Evolutionary conservation across 495 filamentous ascomycete species (phyloP).

Genomic region (Melanomma pulvis-pyrius): DNA sequence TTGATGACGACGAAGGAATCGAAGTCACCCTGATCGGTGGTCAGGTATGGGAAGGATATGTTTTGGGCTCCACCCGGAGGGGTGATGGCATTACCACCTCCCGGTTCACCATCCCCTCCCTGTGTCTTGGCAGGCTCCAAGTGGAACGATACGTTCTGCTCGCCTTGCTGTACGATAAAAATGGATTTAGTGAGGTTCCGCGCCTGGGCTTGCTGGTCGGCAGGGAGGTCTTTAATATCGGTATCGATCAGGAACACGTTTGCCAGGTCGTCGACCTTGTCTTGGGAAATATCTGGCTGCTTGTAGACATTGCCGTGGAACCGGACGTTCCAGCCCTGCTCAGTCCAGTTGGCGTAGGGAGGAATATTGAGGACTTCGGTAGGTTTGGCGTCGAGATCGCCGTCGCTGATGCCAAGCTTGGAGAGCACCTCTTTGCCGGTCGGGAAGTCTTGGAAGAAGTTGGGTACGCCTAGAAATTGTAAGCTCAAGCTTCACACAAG

Average conservation of each 20-base stretch:
- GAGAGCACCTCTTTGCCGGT: slow-evolving; percentile 61
- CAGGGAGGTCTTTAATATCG: slow-evolving; percentile 60
- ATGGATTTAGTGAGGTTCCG: slow-evolving; percentile 73
- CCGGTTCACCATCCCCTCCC: slow-evolving; percentile 54
- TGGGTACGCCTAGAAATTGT: slow-evolving; percentile 49
- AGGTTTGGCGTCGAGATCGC: slow-evolving; percentile 61
- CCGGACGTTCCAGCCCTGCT: slow-evolving; percentile 71
- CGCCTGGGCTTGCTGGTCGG: slow-evolving; percentile 63
- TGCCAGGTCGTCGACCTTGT: slow-evolving; percentile 66
- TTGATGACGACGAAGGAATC: slow-evolving; percentile 64
- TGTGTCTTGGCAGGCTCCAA: slow-evolving; percentile 58
- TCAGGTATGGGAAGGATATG: slow-evolving; percentile 58
- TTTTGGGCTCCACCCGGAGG: slow-evolving; percentile 59
- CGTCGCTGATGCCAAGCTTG: slow-evolving; percentile 59
- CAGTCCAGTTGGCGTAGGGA: slow-evolving; percentile 81
- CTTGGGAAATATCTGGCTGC: slow-evolving; percentile 64
- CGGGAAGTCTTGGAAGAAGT: slow-evolving; percentile 70
- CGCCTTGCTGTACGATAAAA: slow-evolving; percentile 69
- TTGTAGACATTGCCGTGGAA: slow-evolving; percentile 82
- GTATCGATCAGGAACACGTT: slow-evolving; percentile 70
- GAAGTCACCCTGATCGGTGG: slow-evolving; percentile 69
- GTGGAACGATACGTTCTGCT: slow-evolving; percentile 64
- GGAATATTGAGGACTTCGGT: slow-evolving; percentile 74
- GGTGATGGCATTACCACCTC: slow-evolving; percentile 57
- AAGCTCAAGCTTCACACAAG: background rate